Conservation (phyloP, 768 basidiomycete genomes). For the Termitomyces sp. region DNA sequence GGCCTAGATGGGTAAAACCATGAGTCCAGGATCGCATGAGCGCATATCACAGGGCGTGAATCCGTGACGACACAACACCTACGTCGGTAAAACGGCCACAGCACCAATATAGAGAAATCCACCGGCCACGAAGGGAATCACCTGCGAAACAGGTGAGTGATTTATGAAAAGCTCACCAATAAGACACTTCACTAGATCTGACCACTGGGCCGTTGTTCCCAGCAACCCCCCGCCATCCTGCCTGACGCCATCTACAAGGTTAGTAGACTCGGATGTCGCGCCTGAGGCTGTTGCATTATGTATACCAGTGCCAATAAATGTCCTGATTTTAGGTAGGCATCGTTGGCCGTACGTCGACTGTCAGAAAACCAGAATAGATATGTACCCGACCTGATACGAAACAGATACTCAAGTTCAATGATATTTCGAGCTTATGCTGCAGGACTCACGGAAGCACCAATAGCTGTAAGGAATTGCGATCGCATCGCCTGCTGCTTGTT, state of each 20-base stretch:
- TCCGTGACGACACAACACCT: constrained; percentile 26
- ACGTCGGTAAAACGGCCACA: constrained; percentile 89
- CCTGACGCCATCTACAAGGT: constrained; percentile 74
- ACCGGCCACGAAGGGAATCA: constrained; percentile 86
- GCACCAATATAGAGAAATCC: constrained; percentile 93
- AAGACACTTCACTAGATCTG: constrained; percentile 66
- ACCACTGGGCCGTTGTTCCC: constrained; percentile 74
- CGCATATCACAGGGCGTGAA: background rate
- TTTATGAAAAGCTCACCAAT: background rate
- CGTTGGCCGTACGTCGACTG: background rate
- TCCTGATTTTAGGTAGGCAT: constrained; percentile 36
- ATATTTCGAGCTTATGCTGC: constrained; percentile 15
- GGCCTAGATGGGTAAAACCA: constrained; percentile 33
- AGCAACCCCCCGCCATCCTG: constrained; percentile 73
- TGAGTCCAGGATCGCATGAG: constrained; percentile 1
- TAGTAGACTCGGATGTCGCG: constrained; percentile 31
- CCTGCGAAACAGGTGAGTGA: constrained; percentile 34
- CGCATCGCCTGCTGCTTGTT: constrained; percentile 91
- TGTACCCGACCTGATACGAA: constrained; percentile 37
- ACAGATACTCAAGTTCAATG: constrained; percentile 9
- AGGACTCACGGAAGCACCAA: constrained; percentile 82
- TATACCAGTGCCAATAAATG: constrained; percentile 84
- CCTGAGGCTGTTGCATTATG: constrained; percentile 65
- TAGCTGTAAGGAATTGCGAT: constrained; percentile 86
- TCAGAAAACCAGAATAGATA: constrained; percentile 9